These are phyloP conservation scores for Ophiostoma sp. DNA, from an alignment of 2,329 filamentous ascomycete species.

Conservation along the genomic window DNA sequence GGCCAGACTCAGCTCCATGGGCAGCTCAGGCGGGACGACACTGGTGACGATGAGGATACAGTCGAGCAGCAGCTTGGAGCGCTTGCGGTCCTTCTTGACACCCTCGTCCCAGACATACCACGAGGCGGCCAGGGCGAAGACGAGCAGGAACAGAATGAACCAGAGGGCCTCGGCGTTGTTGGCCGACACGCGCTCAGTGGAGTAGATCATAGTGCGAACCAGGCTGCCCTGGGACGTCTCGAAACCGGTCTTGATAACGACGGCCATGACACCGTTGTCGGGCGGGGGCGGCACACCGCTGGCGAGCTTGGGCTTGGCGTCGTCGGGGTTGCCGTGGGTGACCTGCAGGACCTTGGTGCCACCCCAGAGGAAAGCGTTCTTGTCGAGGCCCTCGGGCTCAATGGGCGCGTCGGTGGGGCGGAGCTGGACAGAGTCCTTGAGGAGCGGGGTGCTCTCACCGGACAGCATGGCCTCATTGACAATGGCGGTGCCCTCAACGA, in stretches of 20 bases:
- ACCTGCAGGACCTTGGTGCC: slow-evolving; percentile 97
- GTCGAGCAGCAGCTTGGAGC: slow-evolving; percentile 94
- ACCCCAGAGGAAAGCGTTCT: slow-evolving; percentile 94
- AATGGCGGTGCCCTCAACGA: slow-evolving; percentile 93
- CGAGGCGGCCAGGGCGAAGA: slow-evolving; percentile 95
- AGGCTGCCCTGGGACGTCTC: slow-evolving; percentile 98
- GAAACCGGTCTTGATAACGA: slow-evolving; percentile 96
- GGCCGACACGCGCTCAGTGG: slow-evolving; percentile 96
- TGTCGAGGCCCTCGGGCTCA: slow-evolving; percentile 89
- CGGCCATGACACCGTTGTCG: slow-evolving; percentile 88
- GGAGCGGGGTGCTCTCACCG: slow-evolving; percentile 91
- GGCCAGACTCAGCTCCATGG: slow-evolving; percentile 95
- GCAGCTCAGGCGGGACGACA: slow-evolving; percentile 95
- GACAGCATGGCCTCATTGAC: slow-evolving; percentile 99
- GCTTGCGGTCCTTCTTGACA: slow-evolving; percentile 89
- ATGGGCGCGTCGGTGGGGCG: slow-evolving; percentile 77
- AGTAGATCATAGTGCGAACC: slow-evolving; percentile 99
- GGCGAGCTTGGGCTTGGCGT: slow-evolving; percentile 68
- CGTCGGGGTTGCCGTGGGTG: slow-evolving; percentile 78
- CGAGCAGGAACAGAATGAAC: slow-evolving; percentile 93
- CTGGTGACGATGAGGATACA: slow-evolving; percentile 98
- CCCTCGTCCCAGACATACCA: slow-evolving; percentile 99
- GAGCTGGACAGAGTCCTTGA: slow-evolving; percentile 94
- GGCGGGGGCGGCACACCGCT: slow-evolving; percentile 83
- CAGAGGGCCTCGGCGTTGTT: slow-evolving; percentile 95